Evolutionary conservation across 2,329 filamentous ascomycete genomes (phyloP).

Genomic region (Peltaster fructicola): DNA sequence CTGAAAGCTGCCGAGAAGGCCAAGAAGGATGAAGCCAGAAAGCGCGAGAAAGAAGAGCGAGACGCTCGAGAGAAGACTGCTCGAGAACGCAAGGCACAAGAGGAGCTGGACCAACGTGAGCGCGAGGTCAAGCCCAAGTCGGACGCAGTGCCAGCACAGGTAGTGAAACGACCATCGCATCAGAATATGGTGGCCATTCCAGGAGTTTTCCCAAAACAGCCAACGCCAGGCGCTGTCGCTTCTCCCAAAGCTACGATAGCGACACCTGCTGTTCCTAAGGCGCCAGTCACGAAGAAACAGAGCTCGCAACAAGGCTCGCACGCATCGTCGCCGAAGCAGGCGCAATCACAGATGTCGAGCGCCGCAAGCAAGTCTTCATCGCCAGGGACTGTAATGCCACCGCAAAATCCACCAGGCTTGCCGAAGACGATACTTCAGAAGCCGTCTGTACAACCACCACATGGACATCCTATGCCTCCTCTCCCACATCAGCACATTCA

Average conservation of each 20-base stretch:
- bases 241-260: conserved; percentile 68
- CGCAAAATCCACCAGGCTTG: conserved; percentile 47
- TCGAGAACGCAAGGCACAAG: conserved; percentile 46
- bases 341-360: conserved; percentile 30
- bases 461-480: conserved; percentile 18
- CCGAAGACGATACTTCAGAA: conserved; percentile 48
- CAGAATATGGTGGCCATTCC: conserved; percentile 37
- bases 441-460: conserved; percentile 29
- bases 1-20: conserved; percentile 69
- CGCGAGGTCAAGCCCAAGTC: conserved; percentile 37
- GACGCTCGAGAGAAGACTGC: conserved; percentile 55
- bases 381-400: conserved; percentile 41
- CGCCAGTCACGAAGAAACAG: conserved; percentile 58
- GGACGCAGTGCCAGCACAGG: conserved; percentile 26
- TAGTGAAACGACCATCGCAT: conserved; percentile 41
- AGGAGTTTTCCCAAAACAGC: conserved; percentile 35
- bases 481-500: conserved; percentile 43
- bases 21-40: conserved; percentile 50
- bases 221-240: conserved; percentile 36
- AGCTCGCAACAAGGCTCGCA: conserved; percentile 62
- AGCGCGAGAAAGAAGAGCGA: conserved; percentile 53
- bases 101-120: conserved; percentile 40
- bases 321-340: conserved; percentile 50
- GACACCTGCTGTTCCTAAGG: conserved; percentile 68
- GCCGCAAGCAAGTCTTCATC: conserved; percentile 37